Evolutionary conservation across 345 rosid genomes (phyloP).

Genomic region (Salix udensis): DNA sequence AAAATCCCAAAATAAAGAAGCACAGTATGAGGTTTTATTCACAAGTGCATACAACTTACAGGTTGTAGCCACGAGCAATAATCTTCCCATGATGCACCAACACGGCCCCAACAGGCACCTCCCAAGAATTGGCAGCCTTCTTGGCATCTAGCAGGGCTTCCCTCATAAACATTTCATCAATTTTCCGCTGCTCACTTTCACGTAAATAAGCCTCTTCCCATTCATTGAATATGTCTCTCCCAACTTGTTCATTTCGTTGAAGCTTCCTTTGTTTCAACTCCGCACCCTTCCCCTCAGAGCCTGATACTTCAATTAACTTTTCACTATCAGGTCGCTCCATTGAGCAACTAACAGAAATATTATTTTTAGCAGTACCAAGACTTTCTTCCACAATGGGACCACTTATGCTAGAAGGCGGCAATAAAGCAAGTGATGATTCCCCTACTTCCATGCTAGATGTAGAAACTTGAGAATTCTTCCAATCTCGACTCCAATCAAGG

Average conservation of each 20-base stretch:
- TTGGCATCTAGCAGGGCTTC: conserved; percentile 91
- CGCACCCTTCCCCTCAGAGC: conserved; percentile 33
- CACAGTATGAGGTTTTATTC: conserved; percentile 8
- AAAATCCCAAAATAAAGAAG: conserved; percentile 13
- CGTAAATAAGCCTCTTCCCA: conserved; percentile 90
- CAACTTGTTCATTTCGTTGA: conserved; percentile 64
- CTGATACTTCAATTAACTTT: conserved; percentile 38
- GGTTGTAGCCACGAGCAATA: conserved; percentile 84
- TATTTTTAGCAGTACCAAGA: conserved; percentile 34
- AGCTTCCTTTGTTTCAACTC: conserved; percentile 59
- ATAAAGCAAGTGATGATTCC: conserved; percentile 24
- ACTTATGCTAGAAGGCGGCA: conserved; percentile 35
- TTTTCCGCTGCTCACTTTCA: conserved; percentile 64
- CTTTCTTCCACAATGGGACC: conserved; percentile 34
- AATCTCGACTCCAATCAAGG: conserved; percentile 22
- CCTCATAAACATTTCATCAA: conserved; percentile 87
- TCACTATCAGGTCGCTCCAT: conserved; percentile 37
- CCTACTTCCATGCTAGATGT: conserved; percentile 34
- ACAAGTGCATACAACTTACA: conserved; percentile 51
- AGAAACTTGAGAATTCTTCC: conserved; percentile 21
- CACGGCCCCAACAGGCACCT: conserved; percentile 96
- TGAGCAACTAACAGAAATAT: conserved; percentile 35
- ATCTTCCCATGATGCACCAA: conserved; percentile 85
- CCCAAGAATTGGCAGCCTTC: conserved; percentile 95
- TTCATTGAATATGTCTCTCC: conserved; percentile 76